Evolutionary conservation across 176 grass and related monocot species (phyloP), one percentile per base, ranked within the genome.

Genomic region (Cenchrus fungigraminus): DNA sequence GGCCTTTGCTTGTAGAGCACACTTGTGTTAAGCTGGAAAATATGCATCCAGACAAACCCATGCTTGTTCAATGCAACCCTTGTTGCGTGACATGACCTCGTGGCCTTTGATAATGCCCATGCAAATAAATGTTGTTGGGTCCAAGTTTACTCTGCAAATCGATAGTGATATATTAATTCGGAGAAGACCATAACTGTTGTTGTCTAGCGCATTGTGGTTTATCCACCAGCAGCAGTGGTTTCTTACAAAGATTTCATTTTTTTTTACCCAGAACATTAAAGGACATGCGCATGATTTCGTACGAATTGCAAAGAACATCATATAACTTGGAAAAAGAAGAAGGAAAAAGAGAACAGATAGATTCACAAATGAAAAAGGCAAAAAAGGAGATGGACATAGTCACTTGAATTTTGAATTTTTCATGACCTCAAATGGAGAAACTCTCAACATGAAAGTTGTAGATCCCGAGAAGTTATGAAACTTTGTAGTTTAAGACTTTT

Each of bases 91-190:
- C 85, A 86, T 73, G 76, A 29, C 57, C 17, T 20, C 67, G 12
- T 64, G 84, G 47, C 57, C 29, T 63, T 54, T 46, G 20, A 5
- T 16, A 45, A 37, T 65, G 77, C 85, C 85, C 85, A 86, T 86
- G 77, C 78, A 86, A 73, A 86, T 80, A 80, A 66, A 56, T 80
- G 25, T 42, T 8, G 1, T 25, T 52, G 40, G 44, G 34, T 12
- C 25, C 69, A 57, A 76, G 9, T 15, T 74, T 74, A 49, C 2
- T 56, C 9, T 32, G 29, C 51, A 75, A 55, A 53, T 29, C 31
- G 25, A 13, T 15, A 14, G 57, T 60, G 3, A 17, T 46, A 46
- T 46, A 45, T 16, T 54, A 6, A 54, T 16, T 54, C 4, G 14
- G 14, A 15, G 52, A 40, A 47, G 19, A 20, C 6, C 10, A 49